phyloP scores from a whole-genome alignment of 2,329 filamentous ascomycete genomes.

The Cladosporium sp. region DNA sequence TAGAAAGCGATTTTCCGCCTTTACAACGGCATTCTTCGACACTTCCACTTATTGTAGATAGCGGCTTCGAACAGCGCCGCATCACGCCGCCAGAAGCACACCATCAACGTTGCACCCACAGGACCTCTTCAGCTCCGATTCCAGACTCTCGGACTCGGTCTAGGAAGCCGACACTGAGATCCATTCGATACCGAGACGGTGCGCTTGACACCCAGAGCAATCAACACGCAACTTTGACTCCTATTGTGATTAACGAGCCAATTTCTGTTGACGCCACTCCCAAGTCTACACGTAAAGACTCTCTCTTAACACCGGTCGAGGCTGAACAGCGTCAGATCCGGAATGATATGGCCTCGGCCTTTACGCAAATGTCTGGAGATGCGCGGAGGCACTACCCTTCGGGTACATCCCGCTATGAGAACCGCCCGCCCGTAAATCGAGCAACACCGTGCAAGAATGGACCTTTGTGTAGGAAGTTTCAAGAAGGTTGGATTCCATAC shows the following conservation, averaged over 20 bases:
- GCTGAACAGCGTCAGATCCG: slow-evolving; percentile 6
- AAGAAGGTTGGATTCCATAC: slow-evolving; percentile 30
- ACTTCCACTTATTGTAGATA: not conserved
- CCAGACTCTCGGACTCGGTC: not conserved
- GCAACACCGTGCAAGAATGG: slow-evolving; percentile 35
- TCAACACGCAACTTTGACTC: not conserved
- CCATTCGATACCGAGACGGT: not conserved
- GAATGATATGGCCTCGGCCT: slow-evolving; percentile 37
- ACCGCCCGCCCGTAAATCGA: slow-evolving; percentile 30
- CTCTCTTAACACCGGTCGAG: not conserved
- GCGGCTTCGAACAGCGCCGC: not conserved
- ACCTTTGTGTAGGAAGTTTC: slow-evolving; percentile 36
- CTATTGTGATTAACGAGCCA: not conserved
- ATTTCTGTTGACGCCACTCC: not conserved
- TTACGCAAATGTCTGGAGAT: slow-evolving; percentile 31
- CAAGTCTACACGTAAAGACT: slow-evolving; percentile 2
- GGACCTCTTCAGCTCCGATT: not conserved
- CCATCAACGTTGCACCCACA: not conserved
- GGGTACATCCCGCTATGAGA: slow-evolving; percentile 30
- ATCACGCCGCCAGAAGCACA: not conserved
- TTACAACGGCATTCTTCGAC: not conserved
- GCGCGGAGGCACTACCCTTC: slow-evolving; percentile 29
- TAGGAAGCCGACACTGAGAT: slow-evolving; percentile 1
- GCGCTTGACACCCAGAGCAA: not conserved
- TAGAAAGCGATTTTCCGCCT: slow-evolving; percentile 15